A percentile compares a stretch with the other conserved stretches of the same genome.
phyloP scores from a whole-genome alignment of 192 early-diverging fungal species.

The Thoreauomyces humboldtii region DNA sequence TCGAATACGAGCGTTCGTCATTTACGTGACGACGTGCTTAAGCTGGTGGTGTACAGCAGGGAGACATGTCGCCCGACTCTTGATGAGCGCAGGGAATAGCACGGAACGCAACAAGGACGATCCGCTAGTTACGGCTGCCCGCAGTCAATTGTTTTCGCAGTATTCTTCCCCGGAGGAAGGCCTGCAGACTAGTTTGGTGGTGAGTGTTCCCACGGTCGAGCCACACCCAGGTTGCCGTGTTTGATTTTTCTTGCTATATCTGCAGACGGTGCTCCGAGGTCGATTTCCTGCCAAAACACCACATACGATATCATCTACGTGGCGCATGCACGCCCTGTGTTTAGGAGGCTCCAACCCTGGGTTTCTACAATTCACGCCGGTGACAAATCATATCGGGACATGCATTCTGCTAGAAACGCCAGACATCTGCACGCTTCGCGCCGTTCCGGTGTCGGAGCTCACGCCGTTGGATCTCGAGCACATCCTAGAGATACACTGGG shows the following conservation, averaged over 20 bases:
- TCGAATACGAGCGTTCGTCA: slow-evolving; percentile 7
- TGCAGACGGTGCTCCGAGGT: background rate
- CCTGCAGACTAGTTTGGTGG: background rate
- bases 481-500: background rate
- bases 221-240: background rate
- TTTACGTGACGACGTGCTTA: background rate
- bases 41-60: background rate
- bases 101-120: background rate
- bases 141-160: background rate
- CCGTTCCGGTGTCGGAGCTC: background rate
- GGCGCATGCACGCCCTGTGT: background rate
- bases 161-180: background rate
- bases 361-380: background rate
- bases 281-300: background rate
- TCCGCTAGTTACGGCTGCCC: background rate
- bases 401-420: background rate
- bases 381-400: background rate
- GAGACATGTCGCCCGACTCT: background rate
- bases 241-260: background rate
- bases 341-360: background rate
- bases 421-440: background rate
- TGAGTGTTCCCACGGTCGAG: background rate
- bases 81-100: background rate
- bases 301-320: background rate
- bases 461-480: background rate